These are phyloP conservation scores for Starmerella tilneyi DNA, from an alignment of 805 yeast species.

Conservation along the genomic window DNA sequence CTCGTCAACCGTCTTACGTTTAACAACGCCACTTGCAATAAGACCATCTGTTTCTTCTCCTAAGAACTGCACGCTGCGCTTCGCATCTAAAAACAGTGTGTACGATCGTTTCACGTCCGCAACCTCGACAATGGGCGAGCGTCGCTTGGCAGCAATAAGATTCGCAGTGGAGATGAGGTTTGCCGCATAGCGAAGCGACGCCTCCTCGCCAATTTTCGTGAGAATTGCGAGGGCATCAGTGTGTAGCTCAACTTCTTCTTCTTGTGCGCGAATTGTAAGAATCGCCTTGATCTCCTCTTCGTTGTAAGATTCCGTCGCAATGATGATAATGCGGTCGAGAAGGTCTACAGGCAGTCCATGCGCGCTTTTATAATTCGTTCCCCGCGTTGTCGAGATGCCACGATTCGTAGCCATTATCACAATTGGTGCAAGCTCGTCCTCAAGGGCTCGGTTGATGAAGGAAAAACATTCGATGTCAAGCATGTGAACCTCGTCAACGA, in stretches of 20 bases:
- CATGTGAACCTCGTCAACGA: slow-evolving; percentile 98
- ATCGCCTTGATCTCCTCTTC: slow-evolving; percentile 80
- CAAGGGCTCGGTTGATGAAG: slow-evolving; percentile 88
- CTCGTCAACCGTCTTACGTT: slow-evolving; percentile 1
- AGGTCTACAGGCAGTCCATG: slow-evolving; percentile 96
- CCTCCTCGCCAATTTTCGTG: slow-evolving; percentile 81
- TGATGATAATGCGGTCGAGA: slow-evolving; percentile 85
- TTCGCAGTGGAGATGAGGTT: slow-evolving; percentile 85
- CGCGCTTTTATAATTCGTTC: slow-evolving; percentile 86
- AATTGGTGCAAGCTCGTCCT: slow-evolving; percentile 92
- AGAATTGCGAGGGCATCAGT: slow-evolving; percentile 76
- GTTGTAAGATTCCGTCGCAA: slow-evolving; percentile 69
- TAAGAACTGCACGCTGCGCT: slow-evolving; percentile 77
- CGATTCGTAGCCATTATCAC: slow-evolving; percentile 97
- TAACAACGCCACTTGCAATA: slow-evolving; percentile 6
- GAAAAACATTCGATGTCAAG: slow-evolving; percentile 94
- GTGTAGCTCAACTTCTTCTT: slow-evolving; percentile 79
- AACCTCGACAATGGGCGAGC: slow-evolving; percentile 58
- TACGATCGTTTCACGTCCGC: slow-evolving; percentile 81
- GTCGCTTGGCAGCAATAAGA: slow-evolving; percentile 74
- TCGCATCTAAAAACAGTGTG: slow-evolving; percentile 75
- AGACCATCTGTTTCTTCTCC: slow-evolving; percentile 14
- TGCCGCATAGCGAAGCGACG: slow-evolving; percentile 84
- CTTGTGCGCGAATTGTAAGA: slow-evolving; percentile 78
- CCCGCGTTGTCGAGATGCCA: slow-evolving; percentile 87